Percentiles rank a stretch among this genome's conserved stretches.
Evolutionary conservation across 2,329 filamentous ascomycete species (phyloP).

Genomic region (Gremmenia infestans): DNA sequence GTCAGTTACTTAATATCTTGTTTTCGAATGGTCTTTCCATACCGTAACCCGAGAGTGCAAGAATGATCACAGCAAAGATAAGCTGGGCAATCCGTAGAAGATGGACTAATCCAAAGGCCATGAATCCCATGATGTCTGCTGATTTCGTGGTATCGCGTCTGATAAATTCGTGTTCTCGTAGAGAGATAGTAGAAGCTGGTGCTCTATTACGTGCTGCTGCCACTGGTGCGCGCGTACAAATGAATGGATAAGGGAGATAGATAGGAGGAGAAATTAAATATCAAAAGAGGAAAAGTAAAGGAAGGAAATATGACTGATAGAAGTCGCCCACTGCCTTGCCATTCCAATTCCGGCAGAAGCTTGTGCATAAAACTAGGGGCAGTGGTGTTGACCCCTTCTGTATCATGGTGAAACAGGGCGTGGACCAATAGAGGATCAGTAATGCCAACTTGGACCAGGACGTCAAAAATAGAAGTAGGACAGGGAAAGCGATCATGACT

Average conservation of each 20-base stretch:
- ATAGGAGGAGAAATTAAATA: background rate
- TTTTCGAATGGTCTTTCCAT: constrained; percentile 11
- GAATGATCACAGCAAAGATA: constrained; percentile 39
- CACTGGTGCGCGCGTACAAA: constrained; percentile 21
- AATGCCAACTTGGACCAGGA: background rate
- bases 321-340: constrained; percentile 20
- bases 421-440: background rate
- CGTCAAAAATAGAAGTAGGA: background rate
- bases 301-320: constrained; percentile 5
- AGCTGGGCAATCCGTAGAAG: constrained; percentile 43
- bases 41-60: constrained; percentile 48
- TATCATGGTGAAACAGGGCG: constrained; percentile 19
- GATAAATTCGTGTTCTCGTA: constrained; percentile 1
- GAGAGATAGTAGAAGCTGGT: constrained; percentile 1
- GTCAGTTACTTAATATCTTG: constrained; percentile 14
- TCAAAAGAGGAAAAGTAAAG: constrained; percentile 2
- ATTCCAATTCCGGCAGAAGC: constrained; percentile 18
- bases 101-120: constrained; percentile 39
- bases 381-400: constrained; percentile 14
- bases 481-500: no score
- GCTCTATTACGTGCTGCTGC: constrained; percentile 11
- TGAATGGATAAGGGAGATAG: constrained; percentile 11
- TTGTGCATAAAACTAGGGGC: constrained; percentile 16
- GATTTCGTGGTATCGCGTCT: background rate
- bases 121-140: constrained; percentile 19